phyloP scores from a whole-genome alignment of 1,139 yeast species.

The Geotrichum candidum region DNA sequence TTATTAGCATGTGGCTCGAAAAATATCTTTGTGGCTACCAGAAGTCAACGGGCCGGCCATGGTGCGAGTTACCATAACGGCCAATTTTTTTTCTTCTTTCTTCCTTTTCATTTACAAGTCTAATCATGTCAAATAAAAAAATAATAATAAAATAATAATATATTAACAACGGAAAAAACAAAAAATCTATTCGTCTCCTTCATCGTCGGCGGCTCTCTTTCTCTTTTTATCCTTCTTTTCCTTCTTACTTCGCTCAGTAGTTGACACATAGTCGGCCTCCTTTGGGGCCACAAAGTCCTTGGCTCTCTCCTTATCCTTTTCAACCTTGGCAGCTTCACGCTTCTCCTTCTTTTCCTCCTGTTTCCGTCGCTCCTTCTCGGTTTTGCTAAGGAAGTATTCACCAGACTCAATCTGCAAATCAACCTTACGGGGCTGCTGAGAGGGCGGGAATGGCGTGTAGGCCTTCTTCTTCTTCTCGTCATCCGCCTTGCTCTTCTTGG shows the following conservation, averaged over 20 bases:
- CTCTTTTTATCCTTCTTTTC: slow-evolving; percentile 29
- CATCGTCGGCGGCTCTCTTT: slow-evolving; percentile 22
- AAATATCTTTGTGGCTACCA: slow-evolving; percentile 67
- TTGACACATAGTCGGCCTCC: slow-evolving; percentile 47
- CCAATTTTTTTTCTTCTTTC: not conserved
- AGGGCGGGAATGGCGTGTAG: slow-evolving; percentile 99
- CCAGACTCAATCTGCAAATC: slow-evolving; percentile 98
- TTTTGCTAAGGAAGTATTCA: slow-evolving; percentile 89
- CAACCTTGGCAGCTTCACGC: slow-evolving; percentile 64
- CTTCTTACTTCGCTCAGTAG: slow-evolving; percentile 26
- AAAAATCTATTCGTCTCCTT: slow-evolving; percentile 18
- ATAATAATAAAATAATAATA: not conserved
- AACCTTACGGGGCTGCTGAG: slow-evolving; percentile 92
- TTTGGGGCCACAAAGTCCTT: slow-evolving; percentile 83
- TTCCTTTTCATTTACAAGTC: not conserved
- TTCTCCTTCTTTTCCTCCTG: slow-evolving; percentile 72
- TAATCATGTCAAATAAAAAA: not conserved
- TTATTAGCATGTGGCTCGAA: slow-evolving; percentile 69
- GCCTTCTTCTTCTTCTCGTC: slow-evolving; percentile 60
- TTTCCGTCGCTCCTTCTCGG: slow-evolving; percentile 67
- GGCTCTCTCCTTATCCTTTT: slow-evolving; percentile 62
- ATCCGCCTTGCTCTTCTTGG: slow-evolving; percentile 49
- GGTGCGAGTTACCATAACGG: slow-evolving; percentile 33
- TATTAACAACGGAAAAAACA: slow-evolving; percentile 1
- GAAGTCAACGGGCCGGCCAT: slow-evolving; percentile 37